A percentile compares a stretch with the other conserved stretches of the same genome.
phyloP scores from a whole-genome alignment of 116 monocot species.

The Thalassia testudinum region DNA sequence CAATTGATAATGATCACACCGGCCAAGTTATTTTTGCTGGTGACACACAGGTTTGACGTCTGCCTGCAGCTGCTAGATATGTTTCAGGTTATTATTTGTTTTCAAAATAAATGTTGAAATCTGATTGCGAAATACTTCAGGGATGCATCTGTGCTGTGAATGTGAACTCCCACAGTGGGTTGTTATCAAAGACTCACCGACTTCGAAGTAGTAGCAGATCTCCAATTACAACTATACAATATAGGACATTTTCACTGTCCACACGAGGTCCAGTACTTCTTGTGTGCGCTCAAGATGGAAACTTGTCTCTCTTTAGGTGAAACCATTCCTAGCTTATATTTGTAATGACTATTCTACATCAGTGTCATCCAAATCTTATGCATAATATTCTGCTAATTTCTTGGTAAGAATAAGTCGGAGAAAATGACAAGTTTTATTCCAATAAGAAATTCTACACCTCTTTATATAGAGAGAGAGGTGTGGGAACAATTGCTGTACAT shows the following conservation, averaged over 20 bases:
- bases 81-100: too few species aligned
- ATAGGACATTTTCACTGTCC: constrained; percentile 84
- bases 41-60: constrained; percentile 63
- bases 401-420: too few species aligned
- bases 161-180: constrained; percentile 75
- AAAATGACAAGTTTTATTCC: too few species aligned
- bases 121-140: constrained; percentile 15
- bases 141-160: constrained; percentile 74
- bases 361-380: too few species aligned
- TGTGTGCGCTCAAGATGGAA: constrained; percentile 81
- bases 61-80: background rate
- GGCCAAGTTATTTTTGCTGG: constrained; percentile 87
- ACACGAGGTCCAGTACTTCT: constrained; percentile 85
- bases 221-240: constrained; percentile 71
- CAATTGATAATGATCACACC: constrained; percentile 94
- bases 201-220: constrained; percentile 61
- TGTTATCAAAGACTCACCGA: constrained; percentile 71
- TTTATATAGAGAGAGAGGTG: too few species aligned
- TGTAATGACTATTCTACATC: too few species aligned
- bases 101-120: too few species aligned
- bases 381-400: too few species aligned
- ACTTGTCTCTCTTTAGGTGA: constrained; percentile 83
- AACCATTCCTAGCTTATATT: background rate
- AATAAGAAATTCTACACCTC: too few species aligned
- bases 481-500: too few species aligned